Conservation (phyloP, 1,284 basidiomycete genomes). For the Cystobasidiaceae sp. region DNA sequence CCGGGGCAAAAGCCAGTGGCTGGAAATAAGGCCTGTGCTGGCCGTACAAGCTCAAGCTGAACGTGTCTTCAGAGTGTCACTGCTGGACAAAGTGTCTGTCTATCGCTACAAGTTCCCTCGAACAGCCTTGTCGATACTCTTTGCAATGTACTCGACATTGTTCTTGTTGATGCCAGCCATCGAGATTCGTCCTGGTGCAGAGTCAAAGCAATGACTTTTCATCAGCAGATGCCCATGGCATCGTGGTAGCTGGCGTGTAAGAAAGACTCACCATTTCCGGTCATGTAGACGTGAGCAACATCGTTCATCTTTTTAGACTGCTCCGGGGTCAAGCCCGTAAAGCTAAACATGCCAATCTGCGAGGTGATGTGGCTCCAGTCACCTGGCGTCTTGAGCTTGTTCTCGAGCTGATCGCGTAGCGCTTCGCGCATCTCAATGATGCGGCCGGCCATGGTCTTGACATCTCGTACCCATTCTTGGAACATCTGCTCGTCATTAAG, state of each 20-base stretch:
- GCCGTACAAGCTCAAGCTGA: too few species aligned
- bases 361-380: constrained; percentile 80
- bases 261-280: constrained; percentile 49
- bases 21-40: too few species aligned
- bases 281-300: constrained; percentile 82
- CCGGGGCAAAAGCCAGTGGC: too few species aligned
- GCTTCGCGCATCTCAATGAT: constrained; percentile 85
- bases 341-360: constrained; percentile 81
- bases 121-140: constrained; percentile 66
- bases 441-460: constrained; percentile 83
- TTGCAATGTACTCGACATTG: constrained; percentile 73
- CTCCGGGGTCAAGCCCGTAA: constrained; percentile 44
- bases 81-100: neutral
- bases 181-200: constrained; percentile 40
- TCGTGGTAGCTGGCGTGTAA: too few species aligned
- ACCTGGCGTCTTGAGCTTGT: constrained; percentile 76
- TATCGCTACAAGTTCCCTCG: constrained; percentile 44
- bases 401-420: constrained; percentile 68
- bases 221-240: too few species aligned
- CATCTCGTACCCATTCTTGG: constrained; percentile 82
- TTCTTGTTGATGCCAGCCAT: constrained; percentile 67
- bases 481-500: constrained; percentile 67
- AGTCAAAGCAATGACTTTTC: too few species aligned
- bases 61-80: too few species aligned
- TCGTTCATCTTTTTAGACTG: constrained; percentile 70